Percentiles rank a stretch among this genome's conserved stretches.
phyloP scores from a whole-genome alignment of 306 rosid genomes.

The Cucurbita moschata region DNA sequence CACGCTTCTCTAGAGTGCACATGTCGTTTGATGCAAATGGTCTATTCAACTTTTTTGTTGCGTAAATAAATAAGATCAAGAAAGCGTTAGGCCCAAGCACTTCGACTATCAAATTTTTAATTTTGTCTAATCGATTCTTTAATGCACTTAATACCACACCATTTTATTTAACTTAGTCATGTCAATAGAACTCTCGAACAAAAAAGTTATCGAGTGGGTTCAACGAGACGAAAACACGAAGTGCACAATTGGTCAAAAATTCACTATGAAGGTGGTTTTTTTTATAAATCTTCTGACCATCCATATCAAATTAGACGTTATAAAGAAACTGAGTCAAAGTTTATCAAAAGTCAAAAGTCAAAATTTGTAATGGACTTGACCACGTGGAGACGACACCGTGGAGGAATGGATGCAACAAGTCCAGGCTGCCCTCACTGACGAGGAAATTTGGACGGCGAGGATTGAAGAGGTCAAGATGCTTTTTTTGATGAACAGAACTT shows the following conservation, averaged over 20 bases:
- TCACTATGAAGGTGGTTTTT: constrained; percentile 27
- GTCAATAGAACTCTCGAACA: too few species aligned
- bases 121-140: too few species aligned
- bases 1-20: constrained; percentile 35
- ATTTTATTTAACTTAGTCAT: too few species aligned
- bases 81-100: neutral
- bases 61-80: neutral
- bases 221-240: constrained; percentile 42
- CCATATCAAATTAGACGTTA: neutral
- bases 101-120: too few species aligned
- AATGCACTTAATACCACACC: too few species aligned
- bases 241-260: constrained; percentile 48
- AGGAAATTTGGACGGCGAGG: constrained; percentile 58
- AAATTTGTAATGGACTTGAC: neutral
- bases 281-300: neutral
- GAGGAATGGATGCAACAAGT: constrained; percentile 65
- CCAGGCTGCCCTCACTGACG: constrained; percentile 65
- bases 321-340: neutral
- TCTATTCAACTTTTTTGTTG: too few species aligned
- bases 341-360: neutral
- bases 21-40: neutral
- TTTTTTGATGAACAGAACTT: constrained; percentile 27
- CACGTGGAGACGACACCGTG: constrained; percentile 37
- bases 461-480: constrained; percentile 74
- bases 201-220: neutral